Base-by-base conservation (phyloP, 768 basidiomycete genomes). In the Lactifluus piperatus region DNA sequence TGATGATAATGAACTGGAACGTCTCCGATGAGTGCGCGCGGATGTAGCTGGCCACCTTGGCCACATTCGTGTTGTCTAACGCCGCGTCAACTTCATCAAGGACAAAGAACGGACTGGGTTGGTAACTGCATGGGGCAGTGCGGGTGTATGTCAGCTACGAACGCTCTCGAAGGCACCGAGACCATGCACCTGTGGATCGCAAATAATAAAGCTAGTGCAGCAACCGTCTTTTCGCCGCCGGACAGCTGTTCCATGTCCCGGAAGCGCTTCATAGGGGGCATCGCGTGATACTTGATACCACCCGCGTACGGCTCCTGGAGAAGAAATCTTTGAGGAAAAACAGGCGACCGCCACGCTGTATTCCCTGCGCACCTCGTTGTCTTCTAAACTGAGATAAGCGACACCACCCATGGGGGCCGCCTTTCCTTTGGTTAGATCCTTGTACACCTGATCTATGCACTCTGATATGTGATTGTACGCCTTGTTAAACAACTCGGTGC, bases 221-320 rank as follows among this genome's bases (percentile, higher is more conserved):
- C 97, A 49, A 98, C 94, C 0, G 97, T 98, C 76, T 98, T 97
- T 71, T 99, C 97, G 22, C 95, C 97, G 54, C 95, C 97, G 0
- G 94, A 98, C 14, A 98, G 77, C 70, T 98, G 95, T 59, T 97
- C 94, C 94, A 98, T 98, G 69, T 98, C 97, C 62, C 94, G 81
- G 80, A 98, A 98, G 2, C 94, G 88, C 71, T 99, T 99, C 87
- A 97, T 95, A 0, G 97, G 97, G 0, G 97, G 97, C 97, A 98
- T 99, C 1, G 95, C 94, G 68, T 98, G 95, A 70, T 98, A 98
- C 72, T 97, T 97, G 75, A 99, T 91, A 54, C 97, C 92, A 37
- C 82, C 84, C 22, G 76, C 77, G 64, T 93, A 93, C 1, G 91
- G 91, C 72, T 91, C 88, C 88, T 89, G 62, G 52, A 57, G 43